Percentiles rank a stretch among this genome's conserved stretches.
Conservation (phyloP, 75 land plant species). For the Chamaecyparis obtusa region DNA sequence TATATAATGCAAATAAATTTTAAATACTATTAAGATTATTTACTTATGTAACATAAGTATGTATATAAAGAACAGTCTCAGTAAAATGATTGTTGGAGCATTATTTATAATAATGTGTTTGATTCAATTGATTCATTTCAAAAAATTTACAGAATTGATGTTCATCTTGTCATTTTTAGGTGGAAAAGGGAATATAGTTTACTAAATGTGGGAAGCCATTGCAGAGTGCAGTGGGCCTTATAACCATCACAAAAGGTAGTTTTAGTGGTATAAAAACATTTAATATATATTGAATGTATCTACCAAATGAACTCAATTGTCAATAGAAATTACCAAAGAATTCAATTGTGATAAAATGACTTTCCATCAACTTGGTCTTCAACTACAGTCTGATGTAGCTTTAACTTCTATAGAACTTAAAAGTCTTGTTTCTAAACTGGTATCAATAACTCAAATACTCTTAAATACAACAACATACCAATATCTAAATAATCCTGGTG, state of each 20-base stretch:
- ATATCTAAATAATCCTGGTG: too few species aligned
- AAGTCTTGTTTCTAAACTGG: too few species aligned
- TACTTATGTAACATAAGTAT: too few species aligned
- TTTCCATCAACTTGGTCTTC: not conserved
- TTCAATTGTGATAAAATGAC: too few species aligned
- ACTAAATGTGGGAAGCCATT: not conserved
- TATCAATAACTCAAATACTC: too few species aligned
- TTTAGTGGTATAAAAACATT: not conserved
- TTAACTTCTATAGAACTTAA: too few species aligned
- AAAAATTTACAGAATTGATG: not conserved
- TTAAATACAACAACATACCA: too few species aligned
- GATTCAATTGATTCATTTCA: not conserved
- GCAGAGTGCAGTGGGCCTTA: not conserved
- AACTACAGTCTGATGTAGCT: not conserved
- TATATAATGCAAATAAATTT: too few species aligned
- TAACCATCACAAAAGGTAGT: too few species aligned
- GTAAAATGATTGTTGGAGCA: too few species aligned
- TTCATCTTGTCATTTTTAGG: not conserved
- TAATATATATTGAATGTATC: not conserved
- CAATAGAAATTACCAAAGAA: not conserved
- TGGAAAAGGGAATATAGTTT: not conserved
- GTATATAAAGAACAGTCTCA: too few species aligned
- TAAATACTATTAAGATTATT: too few species aligned
- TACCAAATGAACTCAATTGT: not conserved
- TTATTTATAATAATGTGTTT: not conserved